Evolutionary conservation across 768 basidiomycete species (phyloP), one percentile per base, ranked within the genome.

Genomic region (Trametes meyenii): DNA sequence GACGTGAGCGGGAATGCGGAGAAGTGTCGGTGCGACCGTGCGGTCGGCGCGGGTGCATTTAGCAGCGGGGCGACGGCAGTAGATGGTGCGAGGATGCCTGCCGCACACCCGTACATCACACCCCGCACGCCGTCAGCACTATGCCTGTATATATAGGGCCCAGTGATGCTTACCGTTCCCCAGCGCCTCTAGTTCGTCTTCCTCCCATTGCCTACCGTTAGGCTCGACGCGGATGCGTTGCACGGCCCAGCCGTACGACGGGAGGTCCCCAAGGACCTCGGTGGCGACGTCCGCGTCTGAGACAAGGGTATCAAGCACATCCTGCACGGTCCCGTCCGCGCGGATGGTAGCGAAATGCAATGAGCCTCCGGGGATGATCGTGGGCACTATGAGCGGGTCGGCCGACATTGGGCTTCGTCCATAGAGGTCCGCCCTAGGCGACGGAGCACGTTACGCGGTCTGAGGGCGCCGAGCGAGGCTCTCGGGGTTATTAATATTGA

Each of bases 1-100:
- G 83, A 81, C 1, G 88, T 88, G 65, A 89, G 74, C 8, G 84
- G 82, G 67, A 90, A 92, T 3, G 85, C 79, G 14, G 89, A 88
- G 74, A 90, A 92, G 63, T 84, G 83, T 24, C 82, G 78, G 52
- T 81, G 73, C 44, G 75, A 67, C 2, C 75, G 54, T 21, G 68
- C 72, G 39, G 73, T 70, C 48, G 74, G 66, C 21, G 76, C 69
- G 13, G 79, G 59, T 33, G 76, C 68, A 68, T 80, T 76, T 24
- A 89, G 71, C 13, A 89, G 73, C 2, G 85, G 84, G 0, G 82
- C 81, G 56, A 90, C 74, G 48, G 69, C 74, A 3, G 78, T 71
- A 23, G 75, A 74, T 40, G 79, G 71, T 19, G 79, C 69, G 29
- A 89, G 61, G 38, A 82, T 78, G 29, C 84, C 89, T 90, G 57